Base-by-base conservation (phyloP, 1,139 yeast species). In the Kodamaea plutei region DNA sequence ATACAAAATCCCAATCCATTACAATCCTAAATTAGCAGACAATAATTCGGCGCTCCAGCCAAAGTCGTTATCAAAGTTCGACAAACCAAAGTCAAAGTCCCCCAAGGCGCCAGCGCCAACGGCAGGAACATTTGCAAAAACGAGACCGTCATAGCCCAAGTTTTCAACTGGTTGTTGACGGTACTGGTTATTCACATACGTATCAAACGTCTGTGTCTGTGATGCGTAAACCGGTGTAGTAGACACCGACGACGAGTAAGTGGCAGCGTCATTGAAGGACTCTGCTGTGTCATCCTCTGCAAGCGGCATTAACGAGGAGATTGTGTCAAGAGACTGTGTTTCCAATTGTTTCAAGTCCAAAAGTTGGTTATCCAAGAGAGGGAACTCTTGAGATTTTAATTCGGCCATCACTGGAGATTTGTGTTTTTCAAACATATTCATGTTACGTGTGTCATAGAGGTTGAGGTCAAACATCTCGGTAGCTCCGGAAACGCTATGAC, bases 21-120 rank as follows among this genome's bases (percentile, higher is more conserved):
- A 22, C 11, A 22, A 22, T 8, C 24, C 24, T 10, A 21, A 19
- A 17, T 27, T 27, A 14, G 29, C 20, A 6, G 29, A 27, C 14
- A 27, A 21, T 9, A 28, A n/a, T n/a, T 28, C 30, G n/a, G 30
- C 20, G 4, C 10, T 11, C 30, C 30, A 28, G 7, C 15, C 12
- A 13, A 26, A 23, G 12, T 18, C 29, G n/a, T 19, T 12, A 8
- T 23, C 25, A n/a, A 15, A 6, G 18, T 23, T 15, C n/a, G n/a
- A 8, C 8, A 19, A 19, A 12, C 18, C 20, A 5, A 23, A 12
- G 10, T 19, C 22, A 9, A 19, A 11, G 10, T 20, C 24, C 8
- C 8, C n/a, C 10, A 8, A 8, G 20, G 21, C 18, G 22, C 21
- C 21, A 12, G 22, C 15, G 19, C 22, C 22, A 18, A 22, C 14